These are phyloP conservation scores for Neofusicoccum laricinum DNA, from an alignment of 2,329 filamentous ascomycete genomes.

Conservation along the genomic window DNA sequence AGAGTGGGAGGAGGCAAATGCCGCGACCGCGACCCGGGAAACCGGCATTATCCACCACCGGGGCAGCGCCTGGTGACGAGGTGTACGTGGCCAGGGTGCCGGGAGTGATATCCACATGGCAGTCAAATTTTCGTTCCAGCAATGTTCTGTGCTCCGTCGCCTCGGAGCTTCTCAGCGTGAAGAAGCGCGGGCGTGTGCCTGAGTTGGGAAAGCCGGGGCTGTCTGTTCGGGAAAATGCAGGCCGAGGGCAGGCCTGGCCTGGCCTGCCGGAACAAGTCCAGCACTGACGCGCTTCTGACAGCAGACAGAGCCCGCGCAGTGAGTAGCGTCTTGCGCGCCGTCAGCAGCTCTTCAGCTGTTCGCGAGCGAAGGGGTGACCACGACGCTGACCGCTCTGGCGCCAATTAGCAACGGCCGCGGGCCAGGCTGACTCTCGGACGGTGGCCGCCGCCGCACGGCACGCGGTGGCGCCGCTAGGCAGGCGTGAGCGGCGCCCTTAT, in stretches of 20 bases:
- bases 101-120: background rate
- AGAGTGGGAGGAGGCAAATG: background rate
- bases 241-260: background rate
- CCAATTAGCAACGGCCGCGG: no score
- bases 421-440: background rate
- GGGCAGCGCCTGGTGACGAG: background rate
- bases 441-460: background rate
- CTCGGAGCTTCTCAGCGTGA: background rate
- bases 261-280: background rate
- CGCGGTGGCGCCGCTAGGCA: background rate
- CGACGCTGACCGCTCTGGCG: background rate
- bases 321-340: no score
- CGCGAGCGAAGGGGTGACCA: background rate
- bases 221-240: background rate
- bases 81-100: no score
- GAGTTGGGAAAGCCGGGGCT: constrained; percentile 2
- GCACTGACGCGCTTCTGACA: background rate
- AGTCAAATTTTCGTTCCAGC: background rate
- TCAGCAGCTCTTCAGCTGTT: background rate
- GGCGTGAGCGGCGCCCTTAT: background rate
- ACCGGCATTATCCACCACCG: background rate
- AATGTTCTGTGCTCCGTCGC: background rate
- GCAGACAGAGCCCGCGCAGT: no score
- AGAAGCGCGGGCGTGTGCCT: background rate
- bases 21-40: constrained; percentile 3